Conservation (phyloP, 495 filamentous ascomycete genomes). For the Aspergillus funiculosus region DNA sequence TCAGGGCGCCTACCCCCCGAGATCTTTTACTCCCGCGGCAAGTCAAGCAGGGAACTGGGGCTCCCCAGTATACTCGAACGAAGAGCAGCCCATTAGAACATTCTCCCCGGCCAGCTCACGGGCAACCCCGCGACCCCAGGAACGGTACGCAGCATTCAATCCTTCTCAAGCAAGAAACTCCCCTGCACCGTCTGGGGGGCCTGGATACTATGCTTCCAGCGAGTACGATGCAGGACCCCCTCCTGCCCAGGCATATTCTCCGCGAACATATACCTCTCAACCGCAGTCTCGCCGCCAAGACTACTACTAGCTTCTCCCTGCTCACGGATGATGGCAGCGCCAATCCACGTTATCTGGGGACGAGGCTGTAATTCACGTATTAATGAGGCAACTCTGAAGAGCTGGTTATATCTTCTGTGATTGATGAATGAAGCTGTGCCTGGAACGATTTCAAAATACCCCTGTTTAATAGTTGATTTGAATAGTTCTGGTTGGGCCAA, state of each 20-base stretch:
- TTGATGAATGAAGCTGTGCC: constrained; percentile 10
- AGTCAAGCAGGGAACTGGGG: background rate
- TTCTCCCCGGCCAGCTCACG: constrained; percentile 12
- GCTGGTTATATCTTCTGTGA: constrained; percentile 14
- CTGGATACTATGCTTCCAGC: constrained; percentile 2
- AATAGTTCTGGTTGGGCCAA: no score
- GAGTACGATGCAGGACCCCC: constrained; percentile 7
- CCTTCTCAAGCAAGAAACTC: background rate
- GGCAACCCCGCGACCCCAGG: constrained; percentile 10
- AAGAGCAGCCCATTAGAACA: constrained; percentile 1
- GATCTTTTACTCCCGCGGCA: constrained; percentile 11
- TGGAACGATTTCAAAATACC: constrained; percentile 14
- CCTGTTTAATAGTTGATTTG: constrained; percentile 8
- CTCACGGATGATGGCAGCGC: constrained; percentile 1
- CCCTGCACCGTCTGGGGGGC: background rate
- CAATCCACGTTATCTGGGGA: background rate
- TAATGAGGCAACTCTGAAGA: constrained; percentile 11
- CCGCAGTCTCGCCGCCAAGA: constrained; percentile 7
- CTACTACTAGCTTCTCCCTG: constrained; percentile 7
- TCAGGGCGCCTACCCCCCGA: constrained; percentile 6
- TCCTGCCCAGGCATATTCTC: constrained; percentile 4
- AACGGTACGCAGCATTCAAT: constrained; percentile 28
- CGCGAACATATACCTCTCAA: constrained; percentile 12
- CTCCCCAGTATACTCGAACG: constrained; percentile 6
- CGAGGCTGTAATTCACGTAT: constrained; percentile 1